phyloP scores from a whole-genome alignment of 2,329 filamentous ascomycete species.

The Zasmidium citrigriseum region DNA sequence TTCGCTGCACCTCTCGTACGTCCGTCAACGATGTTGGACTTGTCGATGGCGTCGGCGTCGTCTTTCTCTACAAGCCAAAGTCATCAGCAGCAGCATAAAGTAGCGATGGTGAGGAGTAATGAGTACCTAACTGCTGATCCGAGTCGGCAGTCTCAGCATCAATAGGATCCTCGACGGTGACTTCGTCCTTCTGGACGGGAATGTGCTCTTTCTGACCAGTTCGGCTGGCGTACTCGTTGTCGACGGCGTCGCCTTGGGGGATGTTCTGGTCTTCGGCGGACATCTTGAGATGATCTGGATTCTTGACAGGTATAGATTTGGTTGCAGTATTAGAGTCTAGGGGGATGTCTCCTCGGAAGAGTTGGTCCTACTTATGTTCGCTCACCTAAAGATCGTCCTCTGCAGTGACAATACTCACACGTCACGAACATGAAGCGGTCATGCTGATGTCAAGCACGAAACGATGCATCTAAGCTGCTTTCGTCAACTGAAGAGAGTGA shows the following conservation, averaged over 20 bases:
- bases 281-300: conserved; percentile 14
- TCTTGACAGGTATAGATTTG: too few relatives aligned
- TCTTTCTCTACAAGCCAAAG: conserved; percentile 42
- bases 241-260: conserved; percentile 37
- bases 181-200: conserved; percentile 50
- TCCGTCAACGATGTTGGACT: conserved; percentile 48
- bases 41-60: conserved; percentile 52
- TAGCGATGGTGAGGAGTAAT: neutral
- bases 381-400: neutral
- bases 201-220: conserved; percentile 50
- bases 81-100: neutral
- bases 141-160: conserved; percentile 47
- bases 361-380: too few relatives aligned
- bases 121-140: conserved; percentile 49
- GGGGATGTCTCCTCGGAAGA: too few relatives aligned
- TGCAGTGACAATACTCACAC: neutral
- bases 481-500: neutral
- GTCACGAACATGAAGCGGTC: conserved; percentile 5
- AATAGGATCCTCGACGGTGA: conserved; percentile 49
- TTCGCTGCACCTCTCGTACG: conserved; percentile 52
- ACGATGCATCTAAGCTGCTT: too few relatives aligned
- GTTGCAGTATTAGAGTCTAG: too few relatives aligned
- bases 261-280: conserved; percentile 20
- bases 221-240: conserved; percentile 51
- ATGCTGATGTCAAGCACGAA: conserved; percentile 13